These are phyloP conservation scores for Sindora glabra DNA, from an alignment of 306 rosid species.

Conservation along the genomic window DNA sequence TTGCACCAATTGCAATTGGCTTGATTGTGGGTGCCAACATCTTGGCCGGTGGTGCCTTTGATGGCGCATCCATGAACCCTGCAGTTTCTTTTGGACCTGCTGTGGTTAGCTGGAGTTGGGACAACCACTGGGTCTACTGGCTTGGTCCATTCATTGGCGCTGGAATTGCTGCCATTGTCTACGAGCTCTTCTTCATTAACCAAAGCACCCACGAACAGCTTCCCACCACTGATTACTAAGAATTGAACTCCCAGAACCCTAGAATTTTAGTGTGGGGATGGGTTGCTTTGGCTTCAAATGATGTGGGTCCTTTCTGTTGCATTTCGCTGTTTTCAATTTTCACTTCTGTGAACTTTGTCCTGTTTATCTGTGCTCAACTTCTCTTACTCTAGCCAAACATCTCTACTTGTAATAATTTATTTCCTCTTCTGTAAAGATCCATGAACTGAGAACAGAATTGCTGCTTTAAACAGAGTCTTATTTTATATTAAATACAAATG, in stretches of 20 bases:
- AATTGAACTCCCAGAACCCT: not conserved
- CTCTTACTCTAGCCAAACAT: not conserved
- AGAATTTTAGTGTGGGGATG: conserved; percentile 1
- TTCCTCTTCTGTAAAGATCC: not conserved
- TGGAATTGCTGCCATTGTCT: conserved; percentile 52
- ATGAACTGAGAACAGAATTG: not conserved
- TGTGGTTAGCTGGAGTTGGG: conserved; percentile 75
- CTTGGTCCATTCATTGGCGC: conserved; percentile 57
- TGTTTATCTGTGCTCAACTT: not conserved
- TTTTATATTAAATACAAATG: not conserved
- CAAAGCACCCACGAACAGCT: conserved; percentile 48
- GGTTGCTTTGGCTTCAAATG: conserved; percentile 10
- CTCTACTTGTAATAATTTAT: not conserved
- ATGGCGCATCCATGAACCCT: conserved; percentile 86
- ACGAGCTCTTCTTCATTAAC: conserved; percentile 48
- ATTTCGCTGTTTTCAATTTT: conserved; percentile 21
- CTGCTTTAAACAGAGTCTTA: too few relatives aligned
- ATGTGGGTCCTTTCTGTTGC: conserved; percentile 12
- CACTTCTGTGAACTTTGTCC: conserved; percentile 14
- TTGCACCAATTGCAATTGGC: conserved; percentile 84
- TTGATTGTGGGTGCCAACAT: conserved; percentile 79
- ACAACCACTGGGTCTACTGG: conserved; percentile 80
- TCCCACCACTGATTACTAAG: conserved; percentile 43
- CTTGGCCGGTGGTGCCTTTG: conserved; percentile 78
- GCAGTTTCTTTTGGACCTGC: conserved; percentile 84